These are phyloP conservation scores for Heracleum sosnowskyi DNA, from an alignment of 129 eudicot species.

Conservation along the genomic window DNA sequence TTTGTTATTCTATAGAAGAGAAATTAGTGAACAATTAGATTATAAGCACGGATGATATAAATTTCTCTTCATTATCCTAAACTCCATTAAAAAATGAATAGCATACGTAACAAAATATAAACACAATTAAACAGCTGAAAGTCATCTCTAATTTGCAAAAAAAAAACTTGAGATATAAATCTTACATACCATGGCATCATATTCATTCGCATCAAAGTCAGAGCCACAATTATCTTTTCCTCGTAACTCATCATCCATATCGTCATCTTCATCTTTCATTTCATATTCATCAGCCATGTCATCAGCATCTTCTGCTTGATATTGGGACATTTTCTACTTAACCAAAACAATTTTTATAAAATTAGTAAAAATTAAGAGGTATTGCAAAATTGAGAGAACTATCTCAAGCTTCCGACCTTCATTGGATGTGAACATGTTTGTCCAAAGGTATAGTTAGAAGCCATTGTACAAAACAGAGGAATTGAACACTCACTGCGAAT, in stretches of 20 bases:
- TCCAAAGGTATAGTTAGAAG: no score
- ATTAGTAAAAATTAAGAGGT: no score
- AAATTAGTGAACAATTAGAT: neutral
- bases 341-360: constrained; percentile 1
- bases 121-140: neutral
- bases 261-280: constrained; percentile 65
- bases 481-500: no score
- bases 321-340: constrained; percentile 60
- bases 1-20: constrained; percentile 32
- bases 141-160: neutral
- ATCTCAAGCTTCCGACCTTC: no score
- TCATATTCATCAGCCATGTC: constrained; percentile 70
- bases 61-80: neutral
- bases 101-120: neutral
- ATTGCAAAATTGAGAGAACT: no score
- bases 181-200: constrained; percentile 46
- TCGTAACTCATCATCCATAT: constrained; percentile 52
- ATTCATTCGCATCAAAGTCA: constrained; percentile 67
- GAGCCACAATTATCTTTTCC: constrained; percentile 51
- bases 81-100: neutral
- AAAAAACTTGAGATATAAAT: neutral
- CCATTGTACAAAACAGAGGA: no score
- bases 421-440: no score
- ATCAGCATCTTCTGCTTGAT: constrained; percentile 46
- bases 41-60: neutral